Evolutionary conservation across 768 basidiomycete genomes (phyloP), one percentile per base, ranked within the genome.

Genomic region (Boletus pseudopeckii): DNA sequence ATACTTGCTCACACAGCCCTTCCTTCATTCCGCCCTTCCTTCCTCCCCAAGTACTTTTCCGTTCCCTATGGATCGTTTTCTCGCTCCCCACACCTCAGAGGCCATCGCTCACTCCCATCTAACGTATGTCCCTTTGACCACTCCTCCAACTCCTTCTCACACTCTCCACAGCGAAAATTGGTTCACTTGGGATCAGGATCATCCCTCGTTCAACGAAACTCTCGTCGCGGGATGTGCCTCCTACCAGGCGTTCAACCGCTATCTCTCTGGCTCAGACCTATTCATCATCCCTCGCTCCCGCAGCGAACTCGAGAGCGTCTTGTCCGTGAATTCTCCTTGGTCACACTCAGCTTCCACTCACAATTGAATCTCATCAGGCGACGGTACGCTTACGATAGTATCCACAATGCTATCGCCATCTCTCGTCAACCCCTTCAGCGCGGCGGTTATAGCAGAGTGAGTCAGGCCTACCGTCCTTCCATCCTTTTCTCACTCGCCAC

Each of bases 191-290:
- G 86, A 89, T 64, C 77, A 80, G 34, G 81, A 88, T 60, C 81
- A 85, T 58, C 83, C 83, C 14, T 80, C 81, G 13, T 75, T 87
- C 64, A 78, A 88, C 72, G 88, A 90, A 68, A 82, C 81, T 3
- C 79, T 90, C 53, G 80, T 90, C 39, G 85, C 89, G 1, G 81
- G 84, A 20, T 88, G 82, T 61, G 88, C 90, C n/a, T 84, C 89
- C 5, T 92, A 92, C 70, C 78, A 85, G 58, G 86, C 89, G 3
- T 82, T 92, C 62, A 81, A 81, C 60, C 85, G 89, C 50, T 92
- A 83, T 60, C 79, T 90, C 45, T 74, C 75, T 39, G 88, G 86
- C 30, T 77, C 80, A 46, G 87, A 90, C 72, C 72, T 92, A 4
- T 84, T 86, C 63, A 77, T 91, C 48, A 63, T 84, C 9, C 90